phyloP scores from a whole-genome alignment of 2,329 filamentous ascomycete species.

The Paracamarosporium sp. region DNA sequence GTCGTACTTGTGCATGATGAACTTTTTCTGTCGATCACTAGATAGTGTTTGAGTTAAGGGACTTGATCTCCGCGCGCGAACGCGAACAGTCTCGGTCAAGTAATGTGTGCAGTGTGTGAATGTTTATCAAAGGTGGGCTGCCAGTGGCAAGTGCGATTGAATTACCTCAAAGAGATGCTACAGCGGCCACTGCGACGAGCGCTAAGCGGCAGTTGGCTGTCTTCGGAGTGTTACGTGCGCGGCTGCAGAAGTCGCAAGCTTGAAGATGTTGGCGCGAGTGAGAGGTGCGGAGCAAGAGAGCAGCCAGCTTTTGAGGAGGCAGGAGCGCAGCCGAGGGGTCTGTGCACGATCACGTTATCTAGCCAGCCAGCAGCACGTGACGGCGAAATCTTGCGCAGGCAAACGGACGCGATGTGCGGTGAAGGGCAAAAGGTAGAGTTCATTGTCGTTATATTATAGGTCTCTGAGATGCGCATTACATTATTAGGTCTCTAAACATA shows the following conservation, averaged over 20 bases:
- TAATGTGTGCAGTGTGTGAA: not conserved
- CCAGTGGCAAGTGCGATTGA: not conserved
- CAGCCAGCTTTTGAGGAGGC: constrained; percentile 6
- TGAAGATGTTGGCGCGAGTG: constrained; percentile 4
- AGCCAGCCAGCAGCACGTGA: not conserved
- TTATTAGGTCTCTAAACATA: constrained; percentile 2
- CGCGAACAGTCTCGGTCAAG: not conserved
- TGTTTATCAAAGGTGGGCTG: not conserved
- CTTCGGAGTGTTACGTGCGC: not conserved
- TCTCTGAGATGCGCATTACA: constrained; percentile 4
- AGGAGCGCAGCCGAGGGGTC: not conserved
- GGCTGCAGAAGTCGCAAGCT: not conserved
- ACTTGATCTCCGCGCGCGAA: not conserved
- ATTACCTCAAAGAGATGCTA: not conserved
- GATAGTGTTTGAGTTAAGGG: not conserved
- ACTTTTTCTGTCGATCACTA: not conserved
- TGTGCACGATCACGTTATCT: not conserved
- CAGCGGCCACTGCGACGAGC: constrained; percentile 5
- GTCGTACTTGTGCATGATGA: not conserved
- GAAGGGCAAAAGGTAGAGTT: not conserved
- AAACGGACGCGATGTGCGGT: not conserved
- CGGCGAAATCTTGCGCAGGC: not conserved
- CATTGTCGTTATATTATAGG: not conserved
- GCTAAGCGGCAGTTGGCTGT: not conserved
- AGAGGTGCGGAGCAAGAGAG: constrained; percentile 10